Evolutionary conservation across 2,329 filamentous ascomycete species (phyloP).

Genomic region (Aspergillus neoniger): DNA sequence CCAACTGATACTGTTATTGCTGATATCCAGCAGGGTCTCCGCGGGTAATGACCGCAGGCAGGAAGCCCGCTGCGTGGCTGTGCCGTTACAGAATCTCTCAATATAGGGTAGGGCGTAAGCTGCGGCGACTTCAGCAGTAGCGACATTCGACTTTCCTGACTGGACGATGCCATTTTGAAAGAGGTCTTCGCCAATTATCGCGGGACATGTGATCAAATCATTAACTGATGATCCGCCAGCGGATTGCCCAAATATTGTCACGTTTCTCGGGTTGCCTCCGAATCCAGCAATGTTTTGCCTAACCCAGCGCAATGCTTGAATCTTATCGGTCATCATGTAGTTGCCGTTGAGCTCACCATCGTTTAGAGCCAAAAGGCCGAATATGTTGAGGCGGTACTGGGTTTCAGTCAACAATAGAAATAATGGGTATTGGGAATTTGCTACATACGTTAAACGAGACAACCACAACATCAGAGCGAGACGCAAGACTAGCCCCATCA

Average conservation of each 20-base stretch:
- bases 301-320: slow-evolving; percentile 9
- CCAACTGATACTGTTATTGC: neutral
- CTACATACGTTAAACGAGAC: slow-evolving; percentile 1
- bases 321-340: neutral
- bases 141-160: neutral
- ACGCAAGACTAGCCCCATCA: neutral
- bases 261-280: slow-evolving; percentile 5
- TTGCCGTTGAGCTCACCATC: slow-evolving; percentile 3
- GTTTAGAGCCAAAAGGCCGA: neutral
- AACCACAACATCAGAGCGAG: neutral
- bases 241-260: slow-evolving; percentile 9
- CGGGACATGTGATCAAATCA: neutral
- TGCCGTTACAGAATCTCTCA: neutral
- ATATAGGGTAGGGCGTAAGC: neutral
- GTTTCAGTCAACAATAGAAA: neutral
- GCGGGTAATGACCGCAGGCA: neutral
- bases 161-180: neutral
- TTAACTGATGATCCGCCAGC: slow-evolving; percentile 11
- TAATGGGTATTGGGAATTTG: neutral
- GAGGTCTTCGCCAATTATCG: neutral
- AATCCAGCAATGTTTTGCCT: slow-evolving; percentile 7
- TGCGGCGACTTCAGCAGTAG: neutral
- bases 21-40: neutral
- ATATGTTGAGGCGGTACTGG: neutral
- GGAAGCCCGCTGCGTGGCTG: neutral